These are phyloP conservation scores for Gaertneriomyces semiglobifer DNA, from an alignment of 192 early-diverging fungal genomes.

Conservation along the genomic window DNA sequence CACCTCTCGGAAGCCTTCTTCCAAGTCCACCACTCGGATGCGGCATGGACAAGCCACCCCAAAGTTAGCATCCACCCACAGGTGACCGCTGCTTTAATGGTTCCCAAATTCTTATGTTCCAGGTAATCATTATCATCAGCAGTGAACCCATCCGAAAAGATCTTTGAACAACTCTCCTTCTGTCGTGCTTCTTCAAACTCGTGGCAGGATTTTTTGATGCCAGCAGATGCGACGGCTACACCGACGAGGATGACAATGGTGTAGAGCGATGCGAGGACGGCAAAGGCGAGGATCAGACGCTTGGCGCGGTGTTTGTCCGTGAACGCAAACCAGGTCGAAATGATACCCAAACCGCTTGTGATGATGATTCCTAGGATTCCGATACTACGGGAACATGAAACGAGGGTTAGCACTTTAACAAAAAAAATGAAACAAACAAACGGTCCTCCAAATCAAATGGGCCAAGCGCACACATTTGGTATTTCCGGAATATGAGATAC, in stretches of 20 bases:
- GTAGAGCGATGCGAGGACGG: constrained; percentile 19
- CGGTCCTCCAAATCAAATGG: too few species aligned
- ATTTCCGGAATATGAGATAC: neutral
- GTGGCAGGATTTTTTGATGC: constrained; percentile 11
- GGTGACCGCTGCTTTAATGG: constrained; percentile 11
- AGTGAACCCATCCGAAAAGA: constrained; percentile 14
- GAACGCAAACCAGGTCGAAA: constrained; percentile 1
- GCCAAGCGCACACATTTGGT: too few species aligned
- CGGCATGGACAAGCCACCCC: constrained; percentile 20
- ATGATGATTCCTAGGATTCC: constrained; percentile 25
- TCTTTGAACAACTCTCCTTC: constrained; percentile 5
- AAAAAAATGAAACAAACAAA: too few species aligned
- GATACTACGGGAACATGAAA: constrained; percentile 14
- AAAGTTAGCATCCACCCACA: constrained; percentile 14
- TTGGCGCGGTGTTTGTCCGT: constrained; percentile 14
- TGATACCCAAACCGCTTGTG: constrained; percentile 6
- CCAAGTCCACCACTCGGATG: constrained; percentile 29
- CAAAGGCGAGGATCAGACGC: constrained; percentile 24
- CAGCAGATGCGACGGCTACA: constrained; percentile 17
- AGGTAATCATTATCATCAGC: neutral
- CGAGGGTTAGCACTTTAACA: too few species aligned
- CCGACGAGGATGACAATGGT: constrained; percentile 20
- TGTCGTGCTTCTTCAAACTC: constrained; percentile 12
- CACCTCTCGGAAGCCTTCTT: constrained; percentile 15
- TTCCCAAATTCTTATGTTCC: constrained; percentile 8